These are phyloP conservation scores for Botryosphaeria dothidea DNA, from an alignment of 2,329 filamentous ascomycete species.

Conservation along the genomic window DNA sequence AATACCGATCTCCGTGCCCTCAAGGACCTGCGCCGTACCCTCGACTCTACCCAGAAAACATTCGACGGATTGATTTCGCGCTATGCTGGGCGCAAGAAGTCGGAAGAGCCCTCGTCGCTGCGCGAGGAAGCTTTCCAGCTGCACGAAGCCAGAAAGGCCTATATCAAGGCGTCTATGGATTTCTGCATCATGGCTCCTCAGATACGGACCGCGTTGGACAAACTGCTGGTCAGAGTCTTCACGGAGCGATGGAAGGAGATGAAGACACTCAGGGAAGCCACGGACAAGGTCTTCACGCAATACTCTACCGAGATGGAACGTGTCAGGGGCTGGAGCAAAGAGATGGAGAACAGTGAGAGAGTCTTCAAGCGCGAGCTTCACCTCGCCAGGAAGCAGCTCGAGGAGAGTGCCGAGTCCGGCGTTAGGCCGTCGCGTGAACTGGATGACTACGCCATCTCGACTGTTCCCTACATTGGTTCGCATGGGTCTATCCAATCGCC, in stretches of 20 bases:
- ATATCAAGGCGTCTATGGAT: conserved; percentile 90
- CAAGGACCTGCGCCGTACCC: conserved; percentile 74
- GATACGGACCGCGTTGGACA: conserved; percentile 79
- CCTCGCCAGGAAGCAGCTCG: conserved; percentile 76
- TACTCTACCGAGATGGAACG: conserved; percentile 84
- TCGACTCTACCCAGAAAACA: conserved; percentile 79
- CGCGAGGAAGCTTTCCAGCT: conserved; percentile 95
- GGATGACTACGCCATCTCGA: conserved; percentile 88
- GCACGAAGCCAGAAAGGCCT: conserved; percentile 87
- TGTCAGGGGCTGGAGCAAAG: conserved; percentile 86
- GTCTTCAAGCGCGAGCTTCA: conserved; percentile 81
- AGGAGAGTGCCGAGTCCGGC: conserved; percentile 69
- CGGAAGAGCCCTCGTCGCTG: conserved; percentile 87
- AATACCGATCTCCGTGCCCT: conserved; percentile 78
- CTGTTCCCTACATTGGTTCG: conserved; percentile 80
- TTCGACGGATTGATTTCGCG: conserved; percentile 81
- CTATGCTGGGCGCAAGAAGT: conserved; percentile 83
- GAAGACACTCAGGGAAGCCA: conserved; percentile 67
- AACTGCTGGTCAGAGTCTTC: conserved; percentile 80
- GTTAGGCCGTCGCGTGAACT: conserved; percentile 85
- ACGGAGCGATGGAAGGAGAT: conserved; percentile 88
- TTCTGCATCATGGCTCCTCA: conserved; percentile 88
- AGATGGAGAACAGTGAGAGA: conserved; percentile 88
- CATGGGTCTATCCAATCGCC: conserved; percentile 50
- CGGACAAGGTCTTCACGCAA: conserved; percentile 61